A percentile compares a stretch with the other conserved stretches of the same genome.
phyloP scores from a whole-genome alignment of 257 asterid genomes.

The Solanum lycopersicoides region DNA sequence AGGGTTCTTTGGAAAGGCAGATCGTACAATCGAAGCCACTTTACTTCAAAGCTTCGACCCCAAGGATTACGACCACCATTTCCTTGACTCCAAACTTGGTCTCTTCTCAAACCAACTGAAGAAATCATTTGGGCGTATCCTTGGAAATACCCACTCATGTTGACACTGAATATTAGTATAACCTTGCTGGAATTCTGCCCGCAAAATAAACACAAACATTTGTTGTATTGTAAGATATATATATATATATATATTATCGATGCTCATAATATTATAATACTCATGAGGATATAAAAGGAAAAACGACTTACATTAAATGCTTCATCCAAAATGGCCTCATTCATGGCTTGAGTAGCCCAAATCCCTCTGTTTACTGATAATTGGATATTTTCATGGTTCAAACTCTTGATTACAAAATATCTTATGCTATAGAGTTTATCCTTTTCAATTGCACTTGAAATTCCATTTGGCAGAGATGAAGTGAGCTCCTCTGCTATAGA shows the following conservation, averaged over 20 bases:
- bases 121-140: slow-evolving; percentile 98
- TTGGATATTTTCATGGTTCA: slow-evolving; percentile 80
- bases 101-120: slow-evolving; percentile 80
- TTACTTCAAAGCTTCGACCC: slow-evolving; percentile 87
- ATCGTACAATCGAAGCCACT: slow-evolving; percentile 71
- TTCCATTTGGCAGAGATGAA: slow-evolving; percentile 36
- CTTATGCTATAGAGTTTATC: slow-evolving; percentile 36
- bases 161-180: slow-evolving; percentile 93
- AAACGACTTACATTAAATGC: slow-evolving; percentile 71
- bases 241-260: not conserved
- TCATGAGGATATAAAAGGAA: slow-evolving; percentile 5
- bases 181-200: slow-evolving; percentile 90
- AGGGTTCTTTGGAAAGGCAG: slow-evolving; percentile 84
- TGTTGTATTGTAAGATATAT: not conserved
- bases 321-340: slow-evolving; percentile 93
- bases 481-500: slow-evolving; percentile 40
- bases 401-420: slow-evolving; percentile 93
- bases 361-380: slow-evolving; percentile 71
- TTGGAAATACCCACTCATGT: slow-evolving; percentile 97
- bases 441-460: slow-evolving; percentile 40
- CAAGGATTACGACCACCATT: slow-evolving; percentile 66
- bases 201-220: not conserved
- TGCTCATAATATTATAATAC: not conserved
- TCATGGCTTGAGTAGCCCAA: slow-evolving; percentile 99
- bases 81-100: slow-evolving; percentile 77